Evolutionary conservation across 148 eudicot genomes (phyloP).

Genomic region (Chenopodium album): DNA sequence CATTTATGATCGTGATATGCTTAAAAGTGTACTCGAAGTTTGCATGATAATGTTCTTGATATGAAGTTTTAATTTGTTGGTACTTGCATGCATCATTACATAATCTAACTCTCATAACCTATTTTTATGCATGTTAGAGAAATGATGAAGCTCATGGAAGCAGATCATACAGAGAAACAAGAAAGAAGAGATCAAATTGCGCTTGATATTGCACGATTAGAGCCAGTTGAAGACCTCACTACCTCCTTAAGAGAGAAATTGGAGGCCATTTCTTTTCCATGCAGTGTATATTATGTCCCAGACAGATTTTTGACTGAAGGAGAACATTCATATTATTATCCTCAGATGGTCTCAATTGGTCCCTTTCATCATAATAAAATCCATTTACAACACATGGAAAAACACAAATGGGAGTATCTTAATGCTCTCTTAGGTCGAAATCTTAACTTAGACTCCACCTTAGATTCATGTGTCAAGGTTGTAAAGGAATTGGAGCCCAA

Average conservation of each 20-base stretch:
- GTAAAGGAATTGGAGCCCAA: conserved; percentile 45
- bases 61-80: background rate
- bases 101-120: background rate
- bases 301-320: conserved; percentile 15
- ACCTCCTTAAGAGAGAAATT: conserved; percentile 35
- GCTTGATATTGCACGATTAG: conserved; percentile 33
- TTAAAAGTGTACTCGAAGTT: background rate
- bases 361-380: conserved; percentile 45
- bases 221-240: conserved; percentile 23
- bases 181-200: conserved; percentile 22
- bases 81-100: background rate
- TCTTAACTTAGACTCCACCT: conserved; percentile 19
- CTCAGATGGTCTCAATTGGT: conserved; percentile 53
- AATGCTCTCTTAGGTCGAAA: conserved; percentile 39
- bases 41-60: background rate
- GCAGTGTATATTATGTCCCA: conserved; percentile 37
- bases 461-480: conserved; percentile 37
- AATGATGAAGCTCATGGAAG: conserved; percentile 23
- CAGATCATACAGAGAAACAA: background rate
- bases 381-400: conserved; percentile 34
- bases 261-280: conserved; percentile 30
- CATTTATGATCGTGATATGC: background rate
- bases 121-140: background rate
- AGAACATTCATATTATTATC: conserved; percentile 34
- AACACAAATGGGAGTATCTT: conserved; percentile 55